Percentiles rank a stretch among this genome's conserved stretches.
These are phyloP conservation scores for Telfairia occidentalis DNA, from an alignment of 331 rosid species.

Conservation along the genomic window DNA sequence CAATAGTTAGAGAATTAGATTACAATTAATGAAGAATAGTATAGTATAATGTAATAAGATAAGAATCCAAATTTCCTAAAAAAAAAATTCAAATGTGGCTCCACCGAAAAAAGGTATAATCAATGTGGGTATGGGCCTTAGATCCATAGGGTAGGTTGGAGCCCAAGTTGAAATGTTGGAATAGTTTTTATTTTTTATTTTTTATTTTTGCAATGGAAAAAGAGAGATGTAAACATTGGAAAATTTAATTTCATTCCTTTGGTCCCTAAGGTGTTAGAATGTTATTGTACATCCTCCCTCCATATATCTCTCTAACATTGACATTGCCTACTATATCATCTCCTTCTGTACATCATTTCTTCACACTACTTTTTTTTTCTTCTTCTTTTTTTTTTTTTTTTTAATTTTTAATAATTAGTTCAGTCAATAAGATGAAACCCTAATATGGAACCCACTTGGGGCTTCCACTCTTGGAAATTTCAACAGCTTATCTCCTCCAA, in stretches of 20 bases:
- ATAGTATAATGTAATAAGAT: neutral
- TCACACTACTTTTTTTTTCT: neutral
- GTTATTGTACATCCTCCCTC: slow-evolving; percentile 21
- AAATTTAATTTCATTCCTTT: slow-evolving; percentile 30
- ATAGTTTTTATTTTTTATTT: too few relatives aligned
- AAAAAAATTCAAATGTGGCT: neutral
- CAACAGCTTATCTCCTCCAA: slow-evolving; percentile 84
- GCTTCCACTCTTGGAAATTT: slow-evolving; percentile 95
- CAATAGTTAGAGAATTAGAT: neutral
- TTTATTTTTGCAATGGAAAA: neutral
- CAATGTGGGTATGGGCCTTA: neutral
- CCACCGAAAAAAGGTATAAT: neutral
- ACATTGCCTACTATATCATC: neutral
- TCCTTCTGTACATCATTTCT: slow-evolving; percentile 33
- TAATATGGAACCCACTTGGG: slow-evolving; percentile 87
- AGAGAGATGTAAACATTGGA: neutral
- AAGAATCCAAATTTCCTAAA: too few relatives aligned
- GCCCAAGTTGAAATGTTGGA: neutral
- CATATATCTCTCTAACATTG: slow-evolving; percentile 15
- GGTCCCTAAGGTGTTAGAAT: slow-evolving; percentile 42
- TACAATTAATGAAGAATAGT: neutral
- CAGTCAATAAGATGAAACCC: slow-evolving; percentile 52
- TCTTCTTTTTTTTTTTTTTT: neutral
- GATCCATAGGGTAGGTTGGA: neutral
- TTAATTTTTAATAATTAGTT: slow-evolving; percentile 6